phyloP scores from a whole-genome alignment of 1,139 yeast genomes.

The Geotrichum europaeum region DNA sequence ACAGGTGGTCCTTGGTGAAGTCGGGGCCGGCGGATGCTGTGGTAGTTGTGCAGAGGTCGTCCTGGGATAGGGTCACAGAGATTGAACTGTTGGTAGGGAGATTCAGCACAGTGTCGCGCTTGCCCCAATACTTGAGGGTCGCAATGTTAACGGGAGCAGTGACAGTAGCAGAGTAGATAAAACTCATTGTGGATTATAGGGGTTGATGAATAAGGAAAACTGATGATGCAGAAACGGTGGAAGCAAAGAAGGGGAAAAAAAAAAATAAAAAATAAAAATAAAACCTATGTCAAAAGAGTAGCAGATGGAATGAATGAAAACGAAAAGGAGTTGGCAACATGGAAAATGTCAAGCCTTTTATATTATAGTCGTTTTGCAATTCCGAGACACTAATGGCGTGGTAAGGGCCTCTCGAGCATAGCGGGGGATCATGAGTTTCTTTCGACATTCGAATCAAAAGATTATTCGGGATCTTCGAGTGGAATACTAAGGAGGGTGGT shows the following conservation, averaged over 20 bases:
- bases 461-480: neutral
- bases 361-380: neutral
- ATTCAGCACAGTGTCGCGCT: slow-evolving; percentile 79
- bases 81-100: slow-evolving; percentile 94
- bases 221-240: neutral
- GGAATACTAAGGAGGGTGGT: too few species aligned
- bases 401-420: neutral
- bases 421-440: neutral
- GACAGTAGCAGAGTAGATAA: slow-evolving; percentile 62
- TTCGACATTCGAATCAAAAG: neutral
- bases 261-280: too few species aligned
- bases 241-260: neutral
- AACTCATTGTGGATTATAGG: neutral
- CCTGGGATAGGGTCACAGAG: slow-evolving; percentile 86
- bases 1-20: slow-evolving; percentile 61
- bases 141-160: slow-evolving; percentile 99
- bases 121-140: slow-evolving; percentile 97
- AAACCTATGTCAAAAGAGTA: neutral
- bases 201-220: neutral
- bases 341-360: neutral
- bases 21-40: slow-evolving; percentile 65
- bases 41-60: slow-evolving; percentile 84
- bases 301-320: neutral
- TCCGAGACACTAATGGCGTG: neutral
- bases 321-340: neutral